Evolutionary conservation across 2,329 filamentous ascomycete genomes (phyloP).

Genomic region (Aspergillus proliferans): DNA sequence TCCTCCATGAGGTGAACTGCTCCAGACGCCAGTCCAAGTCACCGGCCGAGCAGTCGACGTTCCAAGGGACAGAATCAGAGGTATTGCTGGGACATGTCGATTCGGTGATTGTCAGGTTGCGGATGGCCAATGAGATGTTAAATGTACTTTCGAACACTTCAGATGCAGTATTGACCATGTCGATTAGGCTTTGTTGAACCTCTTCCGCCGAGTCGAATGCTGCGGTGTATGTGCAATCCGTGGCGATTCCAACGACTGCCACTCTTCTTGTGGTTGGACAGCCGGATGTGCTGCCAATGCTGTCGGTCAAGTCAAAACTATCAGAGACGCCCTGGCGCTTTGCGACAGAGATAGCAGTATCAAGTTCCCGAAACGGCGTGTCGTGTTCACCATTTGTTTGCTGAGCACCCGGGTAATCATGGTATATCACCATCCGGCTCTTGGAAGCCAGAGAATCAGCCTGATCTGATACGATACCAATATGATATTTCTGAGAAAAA

Average conservation of each 20-base stretch:
- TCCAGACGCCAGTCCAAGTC: conserved; percentile 73
- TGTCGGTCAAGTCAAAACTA: conserved; percentile 66
- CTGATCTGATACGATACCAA: conserved; percentile 67
- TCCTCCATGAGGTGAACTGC: conserved; percentile 83
- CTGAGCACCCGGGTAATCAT: too few species aligned
- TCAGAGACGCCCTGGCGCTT: conserved; percentile 63
- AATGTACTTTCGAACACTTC: conserved; percentile 83
- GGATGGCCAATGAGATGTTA: conserved; percentile 87
- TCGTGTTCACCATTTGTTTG: conserved; percentile 51
- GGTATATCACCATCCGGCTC: conserved; percentile 35
- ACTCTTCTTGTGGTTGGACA: conserved; percentile 88
- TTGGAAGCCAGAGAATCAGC: conserved; percentile 53
- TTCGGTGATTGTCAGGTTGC: conserved; percentile 74
- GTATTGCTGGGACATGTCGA: conserved; percentile 66
- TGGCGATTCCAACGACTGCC: conserved; percentile 83
- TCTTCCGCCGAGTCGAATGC: conserved; percentile 61
- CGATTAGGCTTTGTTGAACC: conserved; percentile 70
- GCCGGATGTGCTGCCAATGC: conserved; percentile 74
- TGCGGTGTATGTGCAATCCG: conserved; percentile 81
- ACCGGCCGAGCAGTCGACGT: conserved; percentile 57
- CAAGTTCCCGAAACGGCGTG: conserved; percentile 44
- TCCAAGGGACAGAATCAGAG: conserved; percentile 69
- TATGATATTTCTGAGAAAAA: conserved; percentile 74
- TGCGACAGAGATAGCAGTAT: conserved; percentile 45
- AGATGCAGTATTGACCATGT: conserved; percentile 78